Base-by-base conservation (phyloP, 2,329 filamentous ascomycete species). In the Diaporthe sp. region DNA sequence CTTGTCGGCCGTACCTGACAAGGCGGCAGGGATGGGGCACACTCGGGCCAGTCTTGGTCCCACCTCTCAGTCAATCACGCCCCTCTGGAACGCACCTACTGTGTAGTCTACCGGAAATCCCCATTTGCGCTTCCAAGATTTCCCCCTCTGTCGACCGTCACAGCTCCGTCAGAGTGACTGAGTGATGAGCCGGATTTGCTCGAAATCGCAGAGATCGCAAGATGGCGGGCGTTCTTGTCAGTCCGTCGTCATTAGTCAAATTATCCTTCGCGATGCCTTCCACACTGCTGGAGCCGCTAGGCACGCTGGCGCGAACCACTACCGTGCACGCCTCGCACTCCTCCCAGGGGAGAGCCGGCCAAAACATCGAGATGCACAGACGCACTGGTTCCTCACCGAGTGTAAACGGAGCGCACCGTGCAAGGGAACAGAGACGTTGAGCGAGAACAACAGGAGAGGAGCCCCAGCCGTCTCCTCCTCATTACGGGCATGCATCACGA, bases 21-120 rank as follows among this genome's bases (percentile, higher is more conserved):
- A 70, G 46, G 22, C 49, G 15, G 15, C 65, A 55, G 34, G 65
- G 65, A 34, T 70, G 46, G n/a, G 65, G 4, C 65, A 55, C 49
- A 55, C 34, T 28, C 2, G 46, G n/a, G 34, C 65, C 65, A 70
- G 22, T n/a, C 46, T 25, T 55, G 46, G n/a, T 9, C 46, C 46
- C 65, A 70, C 49, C 65, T 37, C 44, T 53, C 62, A 68, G 62
- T 68, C 62, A 68, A 68, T 68, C 65, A 68, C 46, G 46, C 46
- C 34, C 15, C 65, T 68, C 22, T 37, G 22, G 65, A 53, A 53
- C 44, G 61, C 44, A 51, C 19, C 44, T 51, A 31, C 25, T 3
- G 13, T 46, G 61, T 67, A 67, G 62, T 67, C 44, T 37, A 31
- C 62, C 65, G 65, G 65, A 70, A 51, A 70, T 70, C 65, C 65